These are phyloP conservation scores for Beauveria brongniartii DNA, from an alignment of 2,329 filamentous ascomycete genomes.

Conservation along the genomic window DNA sequence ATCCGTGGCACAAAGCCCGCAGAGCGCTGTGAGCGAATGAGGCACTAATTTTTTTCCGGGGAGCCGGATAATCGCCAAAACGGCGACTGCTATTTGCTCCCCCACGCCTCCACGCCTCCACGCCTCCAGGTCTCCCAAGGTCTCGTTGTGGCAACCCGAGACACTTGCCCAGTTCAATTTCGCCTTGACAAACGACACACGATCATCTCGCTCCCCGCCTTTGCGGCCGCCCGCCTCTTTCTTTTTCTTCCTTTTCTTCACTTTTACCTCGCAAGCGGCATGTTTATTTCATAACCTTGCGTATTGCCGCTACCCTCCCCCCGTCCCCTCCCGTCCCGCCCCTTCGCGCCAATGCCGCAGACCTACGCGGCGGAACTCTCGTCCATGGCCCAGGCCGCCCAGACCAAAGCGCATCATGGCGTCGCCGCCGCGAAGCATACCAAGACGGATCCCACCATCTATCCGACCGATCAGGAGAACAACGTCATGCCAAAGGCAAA, in stretches of 20 bases:
- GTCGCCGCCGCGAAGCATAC: conserved; percentile 21
- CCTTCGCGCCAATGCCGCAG: conserved; percentile 16
- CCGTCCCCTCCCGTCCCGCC: conserved; percentile 9
- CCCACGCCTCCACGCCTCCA: neutral
- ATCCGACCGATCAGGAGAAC: conserved; percentile 42
- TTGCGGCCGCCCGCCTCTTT: neutral
- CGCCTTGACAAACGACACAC: neutral
- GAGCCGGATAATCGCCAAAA: conserved; percentile 9
- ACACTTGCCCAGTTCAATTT: neutral
- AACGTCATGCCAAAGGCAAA: conserved; percentile 35
- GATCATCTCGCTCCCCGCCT: neutral
- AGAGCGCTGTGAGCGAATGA: conserved; percentile 10
- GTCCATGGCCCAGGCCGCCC: conserved; percentile 46
- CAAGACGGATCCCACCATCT: conserved; percentile 32
- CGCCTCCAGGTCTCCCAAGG: neutral
- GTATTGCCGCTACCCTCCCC: neutral
- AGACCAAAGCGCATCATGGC: conserved; percentile 24
- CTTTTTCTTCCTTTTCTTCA: neutral
- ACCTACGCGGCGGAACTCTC: conserved; percentile 49
- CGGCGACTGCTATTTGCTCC: conserved; percentile 7
- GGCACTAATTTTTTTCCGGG: conserved; percentile 7
- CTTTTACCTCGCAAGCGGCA: neutral
- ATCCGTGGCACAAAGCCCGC: neutral
- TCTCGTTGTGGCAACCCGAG: neutral
- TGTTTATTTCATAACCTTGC: neutral